A percentile compares a stretch with the other conserved stretches of the same genome.
phyloP scores from a whole-genome alignment of 257 asterid species.

The Pogostemon cablin region DNA sequence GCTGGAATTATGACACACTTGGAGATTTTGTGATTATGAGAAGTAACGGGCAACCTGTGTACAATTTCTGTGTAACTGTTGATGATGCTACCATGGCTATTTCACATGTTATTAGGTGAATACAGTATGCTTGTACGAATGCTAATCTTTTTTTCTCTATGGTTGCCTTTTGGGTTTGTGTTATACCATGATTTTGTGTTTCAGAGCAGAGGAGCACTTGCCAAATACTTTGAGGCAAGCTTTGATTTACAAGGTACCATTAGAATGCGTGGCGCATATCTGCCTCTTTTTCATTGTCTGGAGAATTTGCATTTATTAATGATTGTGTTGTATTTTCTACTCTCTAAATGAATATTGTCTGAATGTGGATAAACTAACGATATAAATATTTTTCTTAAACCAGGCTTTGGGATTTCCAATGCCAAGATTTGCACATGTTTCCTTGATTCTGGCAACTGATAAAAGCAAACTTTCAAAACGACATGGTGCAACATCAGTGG shows the following conservation, averaged over 20 bases:
- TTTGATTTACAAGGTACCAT: conserved; percentile 76
- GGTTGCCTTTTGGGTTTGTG: conserved; percentile 24
- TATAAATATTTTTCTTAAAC: conserved; percentile 23
- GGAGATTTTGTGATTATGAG: conserved; percentile 99
- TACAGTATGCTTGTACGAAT: conserved; percentile 9
- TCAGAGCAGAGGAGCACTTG: conserved; percentile 98
- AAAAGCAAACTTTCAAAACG: conserved; percentile 95
- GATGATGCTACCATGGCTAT: conserved; percentile 99
- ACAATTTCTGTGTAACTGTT: conserved; percentile 94
- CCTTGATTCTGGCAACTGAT: conserved; percentile 94
- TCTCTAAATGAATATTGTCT: conserved; percentile 21
- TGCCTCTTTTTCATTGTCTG: conserved; percentile 26
- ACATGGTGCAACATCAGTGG: conserved; percentile 98
- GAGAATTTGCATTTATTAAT: conserved; percentile 26
- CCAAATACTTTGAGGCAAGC: conserved; percentile 97
- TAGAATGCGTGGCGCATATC: conserved; percentile 2
- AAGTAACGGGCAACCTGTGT: conserved; percentile 98
- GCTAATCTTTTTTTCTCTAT: conserved; percentile 19
- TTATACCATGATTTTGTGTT: conserved; percentile 38
- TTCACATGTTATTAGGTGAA: conserved; percentile 92
- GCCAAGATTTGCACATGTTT: conserved; percentile 96
- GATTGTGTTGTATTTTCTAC: conserved; percentile 28
- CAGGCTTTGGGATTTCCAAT: conserved; percentile 87
- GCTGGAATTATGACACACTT: conserved; percentile 89
- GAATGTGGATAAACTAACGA: conserved; percentile 38